A percentile compares a stretch with the other conserved stretches of the same genome.
These are phyloP conservation scores for Daldinia bambusicola DNA, from an alignment of 495 filamentous ascomycete species.

Conservation along the genomic window DNA sequence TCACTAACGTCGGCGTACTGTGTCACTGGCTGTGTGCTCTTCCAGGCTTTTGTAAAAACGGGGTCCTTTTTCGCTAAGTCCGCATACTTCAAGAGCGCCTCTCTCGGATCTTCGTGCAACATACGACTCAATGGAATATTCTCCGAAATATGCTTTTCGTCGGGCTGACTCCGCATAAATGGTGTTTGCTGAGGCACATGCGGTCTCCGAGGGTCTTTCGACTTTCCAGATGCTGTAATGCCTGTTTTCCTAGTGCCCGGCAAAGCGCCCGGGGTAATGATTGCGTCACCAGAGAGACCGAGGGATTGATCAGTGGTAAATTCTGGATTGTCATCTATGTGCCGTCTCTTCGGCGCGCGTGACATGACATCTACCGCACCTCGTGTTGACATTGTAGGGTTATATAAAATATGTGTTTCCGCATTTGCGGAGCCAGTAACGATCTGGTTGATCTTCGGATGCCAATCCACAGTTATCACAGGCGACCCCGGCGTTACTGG, in stretches of 20 bases:
- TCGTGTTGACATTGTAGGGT: conserved; percentile 78
- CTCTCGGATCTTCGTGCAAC: conserved; percentile 96
- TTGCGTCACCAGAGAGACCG: conserved; percentile 83
- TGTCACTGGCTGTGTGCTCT: conserved; percentile 89
- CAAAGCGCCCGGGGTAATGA: conserved; percentile 72
- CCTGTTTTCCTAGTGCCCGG: conserved; percentile 61
- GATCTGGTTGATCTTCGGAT: conserved; percentile 94
- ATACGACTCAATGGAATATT: conserved; percentile 91
- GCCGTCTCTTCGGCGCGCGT: conserved; percentile 90
- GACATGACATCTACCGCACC: conserved; percentile 92
- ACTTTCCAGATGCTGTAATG: conserved; percentile 80
- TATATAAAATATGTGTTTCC: conserved; percentile 90
- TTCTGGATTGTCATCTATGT: conserved; percentile 90
- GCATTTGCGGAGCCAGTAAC: conserved; percentile 91
- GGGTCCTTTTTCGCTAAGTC: conserved; percentile 93
- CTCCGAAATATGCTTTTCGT: conserved; percentile 87
- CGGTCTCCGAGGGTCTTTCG: conserved; percentile 81
- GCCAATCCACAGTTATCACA: conserved; percentile 88
- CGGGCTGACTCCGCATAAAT: conserved; percentile 89
- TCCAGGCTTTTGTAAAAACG: conserved; percentile 93
- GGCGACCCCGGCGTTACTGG: conserved; percentile 84
- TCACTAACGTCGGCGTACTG: conserved; percentile 94
- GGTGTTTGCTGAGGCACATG: conserved; percentile 86
- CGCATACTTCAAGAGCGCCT: conserved; percentile 94
- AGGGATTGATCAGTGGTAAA: conserved; percentile 82